These are phyloP conservation scores for Vigna nakashimae DNA, from an alignment of 306 rosid genomes.

Conservation along the genomic window DNA sequence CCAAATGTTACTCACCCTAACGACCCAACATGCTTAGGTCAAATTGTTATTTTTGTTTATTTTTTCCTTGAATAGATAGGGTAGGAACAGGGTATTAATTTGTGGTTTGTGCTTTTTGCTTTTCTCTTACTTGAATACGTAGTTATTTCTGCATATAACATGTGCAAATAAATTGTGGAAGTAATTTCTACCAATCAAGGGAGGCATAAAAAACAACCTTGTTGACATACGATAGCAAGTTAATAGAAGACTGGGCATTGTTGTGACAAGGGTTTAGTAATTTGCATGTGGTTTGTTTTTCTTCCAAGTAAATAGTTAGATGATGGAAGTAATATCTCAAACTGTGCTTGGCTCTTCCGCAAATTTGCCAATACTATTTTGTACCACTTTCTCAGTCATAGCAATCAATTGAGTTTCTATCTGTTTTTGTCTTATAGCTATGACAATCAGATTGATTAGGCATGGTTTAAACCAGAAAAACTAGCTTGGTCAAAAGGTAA, in stretches of 20 bases:
- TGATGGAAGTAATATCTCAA: conserved; percentile 32
- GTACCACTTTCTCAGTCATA: conserved; percentile 24
- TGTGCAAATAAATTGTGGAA: conserved; percentile 31
- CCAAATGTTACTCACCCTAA: conserved; percentile 23
- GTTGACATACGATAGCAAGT: conserved; percentile 42
- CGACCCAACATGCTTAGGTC: conserved; percentile 21
- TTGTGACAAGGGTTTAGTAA: conserved; percentile 37
- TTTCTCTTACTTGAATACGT: conserved; percentile 20
- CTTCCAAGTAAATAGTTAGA: conserved; percentile 18
- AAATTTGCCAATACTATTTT: conserved; percentile 29
- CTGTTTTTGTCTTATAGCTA: conserved; percentile 21
- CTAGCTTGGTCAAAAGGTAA: conserved; percentile 38
- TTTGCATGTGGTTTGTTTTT: conserved; percentile 33
- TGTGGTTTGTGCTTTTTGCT: conserved; percentile 24
- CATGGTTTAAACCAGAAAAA: conserved; percentile 37
- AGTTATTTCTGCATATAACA: conserved; percentile 26
- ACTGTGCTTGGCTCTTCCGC: conserved; percentile 35
- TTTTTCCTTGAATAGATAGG: conserved; percentile 17
- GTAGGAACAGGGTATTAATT: conserved; percentile 33
- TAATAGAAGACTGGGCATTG: conserved; percentile 38
- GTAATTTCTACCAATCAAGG: conserved; percentile 22
- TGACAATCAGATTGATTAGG: conserved; percentile 14
- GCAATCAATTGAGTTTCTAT: conserved; percentile 12
- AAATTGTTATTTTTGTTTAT: conserved; percentile 9
- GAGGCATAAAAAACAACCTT: conserved; percentile 18